Percentiles rank a stretch among this genome's conserved stretches.
Conservation (phyloP, 306 rosid species). For the Cucurbita moschata region DNA sequence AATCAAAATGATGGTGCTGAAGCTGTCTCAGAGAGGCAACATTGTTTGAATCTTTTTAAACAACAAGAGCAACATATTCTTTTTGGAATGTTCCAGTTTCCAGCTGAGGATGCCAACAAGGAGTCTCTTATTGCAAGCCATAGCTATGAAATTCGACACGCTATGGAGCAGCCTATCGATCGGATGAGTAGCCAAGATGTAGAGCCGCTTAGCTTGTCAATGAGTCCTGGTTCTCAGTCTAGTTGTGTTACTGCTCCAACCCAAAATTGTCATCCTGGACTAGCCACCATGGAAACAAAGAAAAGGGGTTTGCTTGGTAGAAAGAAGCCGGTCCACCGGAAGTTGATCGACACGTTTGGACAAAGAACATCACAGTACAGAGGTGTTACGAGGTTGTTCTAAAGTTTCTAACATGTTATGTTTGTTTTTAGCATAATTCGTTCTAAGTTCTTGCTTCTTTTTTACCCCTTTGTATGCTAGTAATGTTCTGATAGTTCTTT, state of each 20-base stretch:
- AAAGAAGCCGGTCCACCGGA: conserved; percentile 84
- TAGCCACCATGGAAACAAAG: conserved; percentile 34
- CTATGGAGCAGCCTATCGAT: conserved; percentile 33
- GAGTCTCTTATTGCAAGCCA: conserved; percentile 21
- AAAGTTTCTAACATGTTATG: too few species aligned
- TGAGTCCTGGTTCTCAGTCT: conserved; percentile 96
- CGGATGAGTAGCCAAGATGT: conserved; percentile 47
- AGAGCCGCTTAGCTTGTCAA: conserved; percentile 59
- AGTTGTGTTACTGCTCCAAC: conserved; percentile 52
- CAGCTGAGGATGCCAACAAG: conserved; percentile 29
- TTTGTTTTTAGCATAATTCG: too few species aligned
- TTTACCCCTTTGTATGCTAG: neutral
- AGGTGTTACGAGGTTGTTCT: conserved; percentile 75
- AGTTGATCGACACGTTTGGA: conserved; percentile 89
- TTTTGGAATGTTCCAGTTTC: conserved; percentile 33
- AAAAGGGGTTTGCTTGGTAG: conserved; percentile 56
- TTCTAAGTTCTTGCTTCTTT: neutral
- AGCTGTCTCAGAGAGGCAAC: conserved; percentile 23
- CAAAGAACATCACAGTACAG: conserved; percentile 95
- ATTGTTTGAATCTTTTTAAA: conserved; percentile 26
- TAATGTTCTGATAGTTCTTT: conserved; percentile 11
- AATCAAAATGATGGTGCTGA: conserved; percentile 30
- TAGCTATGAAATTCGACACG: conserved; percentile 22
- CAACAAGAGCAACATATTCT: conserved; percentile 22
- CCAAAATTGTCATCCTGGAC: too few species aligned